phyloP scores from a whole-genome alignment of 2,329 filamentous ascomycete genomes.

The Fusarium subtropicale region DNA sequence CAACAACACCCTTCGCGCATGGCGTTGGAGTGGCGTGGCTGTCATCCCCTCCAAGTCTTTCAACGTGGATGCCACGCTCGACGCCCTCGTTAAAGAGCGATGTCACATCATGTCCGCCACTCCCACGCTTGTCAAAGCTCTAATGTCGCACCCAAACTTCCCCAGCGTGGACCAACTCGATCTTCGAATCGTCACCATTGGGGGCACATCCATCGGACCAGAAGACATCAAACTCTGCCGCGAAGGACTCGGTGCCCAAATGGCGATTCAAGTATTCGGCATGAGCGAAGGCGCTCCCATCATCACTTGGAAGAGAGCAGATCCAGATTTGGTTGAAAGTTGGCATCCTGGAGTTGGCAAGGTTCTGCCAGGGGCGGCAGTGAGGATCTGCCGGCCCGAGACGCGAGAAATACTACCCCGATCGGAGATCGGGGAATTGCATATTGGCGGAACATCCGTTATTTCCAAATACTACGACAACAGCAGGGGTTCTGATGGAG shows the following conservation, averaged over 20 bases:
- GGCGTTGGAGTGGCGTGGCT: conserved; percentile 51
- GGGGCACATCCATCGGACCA: conserved; percentile 49
- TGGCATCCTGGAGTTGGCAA: conserved; percentile 57
- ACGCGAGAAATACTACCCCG: conserved; percentile 47
- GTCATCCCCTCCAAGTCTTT: conserved; percentile 54
- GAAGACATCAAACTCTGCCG: conserved; percentile 52
- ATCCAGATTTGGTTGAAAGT: conserved; percentile 48
- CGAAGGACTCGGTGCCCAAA: conserved; percentile 48
- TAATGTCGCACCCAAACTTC: conserved; percentile 49
- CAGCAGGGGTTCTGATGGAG: conserved; percentile 39
- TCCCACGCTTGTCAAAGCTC: conserved; percentile 51
- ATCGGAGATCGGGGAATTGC: conserved; percentile 55
- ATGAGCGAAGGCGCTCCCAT: conserved; percentile 60
- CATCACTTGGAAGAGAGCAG: conserved; percentile 54
- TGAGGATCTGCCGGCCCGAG: conserved; percentile 53
- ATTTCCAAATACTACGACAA: conserved; percentile 52
- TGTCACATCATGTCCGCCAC: conserved; percentile 57
- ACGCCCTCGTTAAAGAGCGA: conserved; percentile 49
- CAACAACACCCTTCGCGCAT: conserved; percentile 54
- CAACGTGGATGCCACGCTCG: conserved; percentile 49
- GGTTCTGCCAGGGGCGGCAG: conserved; percentile 54
- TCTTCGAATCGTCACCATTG: conserved; percentile 52
- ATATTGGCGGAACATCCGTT: conserved; percentile 53
- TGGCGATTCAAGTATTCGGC: conserved; percentile 56
- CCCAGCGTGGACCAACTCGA: conserved; percentile 44